phyloP scores from a whole-genome alignment of 768 basidiomycete genomes.

The Leucosporidium creatinivorum region DNA sequence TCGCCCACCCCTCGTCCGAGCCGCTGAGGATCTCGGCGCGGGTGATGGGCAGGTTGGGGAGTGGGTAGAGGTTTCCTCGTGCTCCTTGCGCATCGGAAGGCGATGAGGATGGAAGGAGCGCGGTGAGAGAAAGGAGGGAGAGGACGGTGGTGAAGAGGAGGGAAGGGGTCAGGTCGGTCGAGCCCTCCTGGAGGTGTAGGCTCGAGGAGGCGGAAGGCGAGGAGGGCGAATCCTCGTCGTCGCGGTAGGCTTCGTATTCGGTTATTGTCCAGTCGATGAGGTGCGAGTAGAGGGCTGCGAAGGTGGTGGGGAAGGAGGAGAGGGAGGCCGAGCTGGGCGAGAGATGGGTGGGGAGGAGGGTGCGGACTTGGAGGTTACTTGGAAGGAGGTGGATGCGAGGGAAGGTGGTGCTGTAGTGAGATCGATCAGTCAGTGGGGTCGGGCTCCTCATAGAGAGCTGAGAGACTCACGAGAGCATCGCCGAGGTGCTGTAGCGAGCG shows the following conservation, averaged over 20 bases:
- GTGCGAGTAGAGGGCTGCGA: background rate
- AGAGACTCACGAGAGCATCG: conserved; percentile 18
- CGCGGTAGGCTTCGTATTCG: background rate
- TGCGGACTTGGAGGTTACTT: conserved; percentile 13
- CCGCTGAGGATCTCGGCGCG: background rate
- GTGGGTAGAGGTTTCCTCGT: background rate
- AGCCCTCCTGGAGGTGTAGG: background rate
- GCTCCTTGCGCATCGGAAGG: background rate
- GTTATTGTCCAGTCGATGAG: background rate
- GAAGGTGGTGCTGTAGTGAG: conserved; percentile 4
- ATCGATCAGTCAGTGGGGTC: too few relatives aligned
- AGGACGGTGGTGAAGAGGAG: conserved; percentile 9
- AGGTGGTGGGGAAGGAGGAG: background rate
- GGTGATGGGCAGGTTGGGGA: background rate
- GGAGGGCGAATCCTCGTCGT: too few relatives aligned
- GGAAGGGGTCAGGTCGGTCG: conserved; percentile 1
- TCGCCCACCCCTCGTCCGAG: background rate
- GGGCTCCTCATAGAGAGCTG: too few relatives aligned
- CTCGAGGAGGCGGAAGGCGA: background rate
- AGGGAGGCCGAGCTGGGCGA: background rate
- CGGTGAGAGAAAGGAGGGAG: background rate
- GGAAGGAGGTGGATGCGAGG: conserved; percentile 23
- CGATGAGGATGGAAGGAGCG: background rate
- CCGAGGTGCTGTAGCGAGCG: conserved; percentile 10
- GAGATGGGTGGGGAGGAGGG: conserved; percentile 8